phyloP scores from a whole-genome alignment of 2,329 filamentous ascomycete genomes.

The Colletotrichum sp. region DNA sequence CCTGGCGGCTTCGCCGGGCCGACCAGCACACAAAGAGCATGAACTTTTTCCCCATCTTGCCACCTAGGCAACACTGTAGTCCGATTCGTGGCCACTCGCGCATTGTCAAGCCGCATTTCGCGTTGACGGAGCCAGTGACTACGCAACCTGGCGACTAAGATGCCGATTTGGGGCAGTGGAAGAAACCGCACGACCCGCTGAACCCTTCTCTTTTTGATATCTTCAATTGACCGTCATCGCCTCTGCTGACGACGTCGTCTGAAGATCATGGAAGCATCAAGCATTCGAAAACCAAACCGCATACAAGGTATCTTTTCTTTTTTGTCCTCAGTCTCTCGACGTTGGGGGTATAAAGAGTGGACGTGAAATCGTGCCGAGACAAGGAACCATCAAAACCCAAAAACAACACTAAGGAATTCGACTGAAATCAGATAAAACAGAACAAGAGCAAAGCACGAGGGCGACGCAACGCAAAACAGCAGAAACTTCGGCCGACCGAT shows the following conservation, averaged over 20 bases:
- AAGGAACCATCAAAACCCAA: slow-evolving; percentile 24
- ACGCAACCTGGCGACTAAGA: not conserved
- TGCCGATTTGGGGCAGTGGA: not conserved
- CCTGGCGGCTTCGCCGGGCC: slow-evolving; percentile 1
- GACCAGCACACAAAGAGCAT: slow-evolving; percentile 4
- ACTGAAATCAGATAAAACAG: slow-evolving; percentile 25
- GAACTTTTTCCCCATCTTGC: not conserved
- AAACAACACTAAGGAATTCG: slow-evolving; percentile 13
- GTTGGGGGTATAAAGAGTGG: slow-evolving; percentile 25
- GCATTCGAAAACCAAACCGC: slow-evolving; percentile 9
- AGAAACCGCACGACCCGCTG: not conserved
- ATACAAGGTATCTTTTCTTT: slow-evolving; percentile 23
- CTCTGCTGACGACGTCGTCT: not conserved
- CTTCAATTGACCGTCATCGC: not conserved
- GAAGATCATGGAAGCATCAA: slow-evolving; percentile 3
- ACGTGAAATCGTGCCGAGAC: slow-evolving; percentile 21
- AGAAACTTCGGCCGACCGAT: slow-evolving; percentile 49
- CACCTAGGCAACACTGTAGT: not conserved
- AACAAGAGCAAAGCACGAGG: slow-evolving; percentile 30
- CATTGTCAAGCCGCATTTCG: not conserved
- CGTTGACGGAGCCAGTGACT: not conserved
- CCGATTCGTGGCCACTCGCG: not conserved
- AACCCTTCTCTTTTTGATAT: slow-evolving; percentile 13
- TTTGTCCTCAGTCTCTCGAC: slow-evolving; percentile 20
- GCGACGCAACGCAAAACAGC: slow-evolving; percentile 20